These are phyloP conservation scores for Paxillus involutus DNA, from an alignment of 768 basidiomycete genomes.

Conservation along the genomic window DNA sequence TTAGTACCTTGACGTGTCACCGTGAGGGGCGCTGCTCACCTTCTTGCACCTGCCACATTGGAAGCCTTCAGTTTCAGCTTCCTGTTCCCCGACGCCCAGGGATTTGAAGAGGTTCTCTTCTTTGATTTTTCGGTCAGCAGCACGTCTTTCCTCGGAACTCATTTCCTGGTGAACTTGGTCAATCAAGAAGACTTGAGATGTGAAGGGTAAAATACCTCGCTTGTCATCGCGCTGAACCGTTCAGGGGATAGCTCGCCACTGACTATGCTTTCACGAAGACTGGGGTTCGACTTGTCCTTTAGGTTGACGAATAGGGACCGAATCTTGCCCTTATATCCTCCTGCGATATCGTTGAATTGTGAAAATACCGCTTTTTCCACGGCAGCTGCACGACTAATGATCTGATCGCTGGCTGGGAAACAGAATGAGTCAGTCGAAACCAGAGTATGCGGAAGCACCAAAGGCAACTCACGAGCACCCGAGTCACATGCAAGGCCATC, in stretches of 20 bases:
- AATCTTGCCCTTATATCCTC: slow-evolving; percentile 73
- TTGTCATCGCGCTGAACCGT: slow-evolving; percentile 77
- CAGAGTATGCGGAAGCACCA: background rate
- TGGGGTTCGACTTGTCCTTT: slow-evolving; percentile 93
- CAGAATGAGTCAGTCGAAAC: slow-evolving; percentile 4
- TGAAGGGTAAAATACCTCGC: slow-evolving; percentile 51
- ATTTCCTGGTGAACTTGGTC: slow-evolving; percentile 63
- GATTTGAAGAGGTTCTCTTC: slow-evolving; percentile 90
- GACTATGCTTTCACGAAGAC: slow-evolving; percentile 80
- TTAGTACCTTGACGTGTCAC: background rate
- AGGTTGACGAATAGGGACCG: slow-evolving; percentile 89
- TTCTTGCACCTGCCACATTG: slow-evolving; percentile 95
- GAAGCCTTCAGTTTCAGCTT: slow-evolving; percentile 98
- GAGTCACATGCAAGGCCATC: slow-evolving; percentile 89
- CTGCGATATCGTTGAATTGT: slow-evolving; percentile 43
- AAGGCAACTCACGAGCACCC: slow-evolving; percentile 69
- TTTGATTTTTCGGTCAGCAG: slow-evolving; percentile 77
- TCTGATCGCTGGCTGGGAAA: slow-evolving; percentile 60
- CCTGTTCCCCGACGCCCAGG: slow-evolving; percentile 82
- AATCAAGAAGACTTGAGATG: background rate
- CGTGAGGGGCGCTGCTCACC: slow-evolving; percentile 35
- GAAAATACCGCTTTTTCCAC: slow-evolving; percentile 68
- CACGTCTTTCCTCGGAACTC: slow-evolving; percentile 90
- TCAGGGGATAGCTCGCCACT: slow-evolving; percentile 73
- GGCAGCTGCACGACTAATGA: slow-evolving; percentile 62